These are phyloP conservation scores for Aureoboletus auriporus DNA, from an alignment of 768 basidiomycete genomes.

Conservation along the genomic window DNA sequence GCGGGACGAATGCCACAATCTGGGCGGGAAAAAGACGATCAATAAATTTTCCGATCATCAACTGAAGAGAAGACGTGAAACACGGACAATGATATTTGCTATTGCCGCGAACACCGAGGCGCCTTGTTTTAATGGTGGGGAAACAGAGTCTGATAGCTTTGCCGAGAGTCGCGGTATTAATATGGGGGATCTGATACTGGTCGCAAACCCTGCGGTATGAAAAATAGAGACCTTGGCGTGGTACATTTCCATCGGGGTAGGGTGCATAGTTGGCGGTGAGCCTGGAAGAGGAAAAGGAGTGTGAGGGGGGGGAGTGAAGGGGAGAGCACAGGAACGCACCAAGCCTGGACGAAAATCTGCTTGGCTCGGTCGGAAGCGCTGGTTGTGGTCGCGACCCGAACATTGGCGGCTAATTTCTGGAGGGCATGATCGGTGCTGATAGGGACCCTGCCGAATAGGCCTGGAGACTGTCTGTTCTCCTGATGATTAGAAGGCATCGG, in stretches of 20 bases:
- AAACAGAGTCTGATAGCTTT: constrained; percentile 93
- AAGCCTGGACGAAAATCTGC: constrained; percentile 90
- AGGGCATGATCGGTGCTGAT: constrained; percentile 73
- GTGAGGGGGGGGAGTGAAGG: constrained; percentile 15
- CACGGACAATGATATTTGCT: constrained; percentile 92
- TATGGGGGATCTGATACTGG: constrained; percentile 89
- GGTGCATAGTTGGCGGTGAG: constrained; percentile 86
- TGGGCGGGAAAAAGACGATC: constrained; percentile 32
- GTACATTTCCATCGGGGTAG: constrained; percentile 90
- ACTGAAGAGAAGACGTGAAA: constrained; percentile 31
- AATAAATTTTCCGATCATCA: constrained; percentile 28
- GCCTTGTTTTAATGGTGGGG: constrained; percentile 91
- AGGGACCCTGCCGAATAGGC: constrained; percentile 73
- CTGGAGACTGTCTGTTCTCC: constrained; percentile 58
- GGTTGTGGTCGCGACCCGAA: constrained; percentile 84
- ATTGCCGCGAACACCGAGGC: constrained; percentile 89
- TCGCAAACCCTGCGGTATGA: constrained; percentile 90
- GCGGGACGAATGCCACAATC: constrained; percentile 92
- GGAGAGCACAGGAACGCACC: constrained; percentile 47
- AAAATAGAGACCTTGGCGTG: constrained; percentile 90
- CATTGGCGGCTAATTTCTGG: constrained; percentile 84
- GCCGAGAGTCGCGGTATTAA: constrained; percentile 93
- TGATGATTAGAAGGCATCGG: constrained; percentile 38
- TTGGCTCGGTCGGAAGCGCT: constrained; percentile 89
- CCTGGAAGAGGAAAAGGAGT: constrained; percentile 41